These are phyloP conservation scores for Fomitopsis pulvina DNA, from an alignment of 768 basidiomycete species.

Conservation along the genomic window DNA sequence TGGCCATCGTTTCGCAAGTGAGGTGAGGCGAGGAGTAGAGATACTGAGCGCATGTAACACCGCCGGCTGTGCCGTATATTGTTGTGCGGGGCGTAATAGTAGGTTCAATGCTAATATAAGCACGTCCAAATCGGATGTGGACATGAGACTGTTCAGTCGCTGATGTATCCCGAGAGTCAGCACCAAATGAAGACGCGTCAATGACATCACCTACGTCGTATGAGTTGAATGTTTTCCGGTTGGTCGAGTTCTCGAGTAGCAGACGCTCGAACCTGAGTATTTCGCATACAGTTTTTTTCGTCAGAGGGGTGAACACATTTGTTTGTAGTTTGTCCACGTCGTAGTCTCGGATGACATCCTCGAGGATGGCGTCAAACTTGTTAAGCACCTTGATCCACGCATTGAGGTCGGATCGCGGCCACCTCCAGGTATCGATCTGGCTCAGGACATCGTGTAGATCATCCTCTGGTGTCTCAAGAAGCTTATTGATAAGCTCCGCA, in stretches of 20 bases:
- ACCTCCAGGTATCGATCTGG: constrained; percentile 79
- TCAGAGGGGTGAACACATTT: constrained; percentile 66
- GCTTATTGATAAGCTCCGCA: constrained; percentile 67
- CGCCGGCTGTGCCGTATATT: constrained; percentile 85
- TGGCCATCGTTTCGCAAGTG: constrained; percentile 82
- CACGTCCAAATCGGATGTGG: constrained; percentile 85
- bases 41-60: constrained; percentile 80
- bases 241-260: constrained; percentile 95
- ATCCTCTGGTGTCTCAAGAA: constrained; percentile 60
- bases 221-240: constrained; percentile 91
- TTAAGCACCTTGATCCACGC: constrained; percentile 95
- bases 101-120: constrained; percentile 79
- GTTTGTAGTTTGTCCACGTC: constrained; percentile 81
- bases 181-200: background rate
- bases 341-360: constrained; percentile 76
- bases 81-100: constrained; percentile 87
- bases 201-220: constrained; percentile 79
- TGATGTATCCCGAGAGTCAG: constrained; percentile 25
- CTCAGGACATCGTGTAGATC: constrained; percentile 65
- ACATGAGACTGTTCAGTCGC: constrained; percentile 86
- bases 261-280: constrained; percentile 86
- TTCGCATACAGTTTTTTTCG: constrained; percentile 70
- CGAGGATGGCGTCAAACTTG: constrained; percentile 88
- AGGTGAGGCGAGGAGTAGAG: constrained; percentile 73
- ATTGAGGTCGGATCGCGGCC: constrained; percentile 94